Base-by-base conservation (phyloP, 768 basidiomycete species). In the Rhodotorula toruloides region DNA sequence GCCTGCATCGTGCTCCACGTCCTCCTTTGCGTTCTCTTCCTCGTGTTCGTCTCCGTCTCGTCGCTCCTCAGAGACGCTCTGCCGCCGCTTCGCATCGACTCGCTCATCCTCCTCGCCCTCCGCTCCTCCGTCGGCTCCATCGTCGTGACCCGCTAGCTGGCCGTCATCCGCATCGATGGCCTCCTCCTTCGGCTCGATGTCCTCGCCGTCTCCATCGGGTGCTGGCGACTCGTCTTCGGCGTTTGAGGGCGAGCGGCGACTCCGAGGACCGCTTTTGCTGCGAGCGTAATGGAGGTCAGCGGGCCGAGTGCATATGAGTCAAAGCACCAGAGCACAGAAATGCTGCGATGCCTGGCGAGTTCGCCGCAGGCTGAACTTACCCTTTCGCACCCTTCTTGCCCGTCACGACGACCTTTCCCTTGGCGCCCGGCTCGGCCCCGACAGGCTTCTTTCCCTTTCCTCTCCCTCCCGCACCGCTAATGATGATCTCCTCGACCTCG, bases 161-260 rank as follows among this genome's bases (percentile, higher is more conserved):
- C 13, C 29, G 31, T 50, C 39, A 14, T 22, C 59, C 9, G 21
- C 31, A 11, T 60, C 49, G 50, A 52, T 13, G 25, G 14, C n/a
- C 25, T 59, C 48, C 16, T 50, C 36, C 39, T 59, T 40, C 10
- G n/a, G 32, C 9, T 42, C 53, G 36, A 21, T 17, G 22, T 27
- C 34, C 19, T n/a, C n/a, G 21, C 32, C 44, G 56, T 13, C 22
- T 16, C 34, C n/a, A 5, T n/a, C 22, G 12, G 50, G 40, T 3
- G 32, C 59, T 22, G 50, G 32, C 31, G 50, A 44, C 25, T n/a
- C 53, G 12, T 4, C 53, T 27, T 53, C 60, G 11, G 25, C 16
- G 22, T 59, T 50, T 12, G 52, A 54, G 40, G 14, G 40, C 12
- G 50, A 52, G 50, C 60, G 60, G 13, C 60, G 60, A 5, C 37